phyloP scores from a whole-genome alignment of 2,329 filamentous ascomycete species.

The Ophiostoma triangulosporum region DNA sequence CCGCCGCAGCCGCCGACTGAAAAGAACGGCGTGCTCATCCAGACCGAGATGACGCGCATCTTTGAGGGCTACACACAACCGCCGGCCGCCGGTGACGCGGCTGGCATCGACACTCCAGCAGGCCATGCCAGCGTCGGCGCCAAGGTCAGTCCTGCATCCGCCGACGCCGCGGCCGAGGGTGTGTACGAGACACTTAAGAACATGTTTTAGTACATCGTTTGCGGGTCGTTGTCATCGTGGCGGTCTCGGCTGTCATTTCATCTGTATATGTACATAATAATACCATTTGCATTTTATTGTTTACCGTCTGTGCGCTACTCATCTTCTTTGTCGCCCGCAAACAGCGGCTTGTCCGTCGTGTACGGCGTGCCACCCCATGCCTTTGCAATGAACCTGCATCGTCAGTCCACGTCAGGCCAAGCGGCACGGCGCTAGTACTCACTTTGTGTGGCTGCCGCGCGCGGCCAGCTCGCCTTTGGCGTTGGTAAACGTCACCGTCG shows the following conservation, averaged over 20 bases:
- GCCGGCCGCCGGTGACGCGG: neutral
- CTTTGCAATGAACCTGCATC: slow-evolving; percentile 16
- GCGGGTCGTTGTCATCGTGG: too few relatives aligned
- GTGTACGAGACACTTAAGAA: neutral
- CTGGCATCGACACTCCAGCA: too few relatives aligned
- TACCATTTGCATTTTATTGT: neutral
- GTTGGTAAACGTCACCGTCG: slow-evolving; percentile 45
- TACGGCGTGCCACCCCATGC: slow-evolving; percentile 16
- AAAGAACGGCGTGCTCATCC: slow-evolving; percentile 38
- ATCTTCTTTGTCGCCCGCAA: slow-evolving; percentile 14
- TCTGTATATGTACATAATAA: too few relatives aligned
- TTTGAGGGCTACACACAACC: slow-evolving; percentile 25
- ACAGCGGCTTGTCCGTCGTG: slow-evolving; percentile 9
- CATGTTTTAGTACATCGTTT: neutral
- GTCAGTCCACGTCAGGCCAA: neutral
- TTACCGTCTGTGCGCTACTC: neutral
- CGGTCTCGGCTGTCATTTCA: neutral
- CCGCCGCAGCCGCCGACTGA: slow-evolving; percentile 11
- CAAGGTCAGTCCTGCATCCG: neutral
- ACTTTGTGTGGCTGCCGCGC: slow-evolving; percentile 55
- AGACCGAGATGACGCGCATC: slow-evolving; percentile 39
- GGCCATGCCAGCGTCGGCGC: neutral
- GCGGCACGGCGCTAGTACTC: slow-evolving; percentile 15
- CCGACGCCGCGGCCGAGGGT: neutral
- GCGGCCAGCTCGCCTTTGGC: slow-evolving; percentile 45